Percentiles rank a stretch among this genome's conserved stretches.
Conservation (phyloP, 306 rosid genomes). For the Fragaria iinumae region DNA sequence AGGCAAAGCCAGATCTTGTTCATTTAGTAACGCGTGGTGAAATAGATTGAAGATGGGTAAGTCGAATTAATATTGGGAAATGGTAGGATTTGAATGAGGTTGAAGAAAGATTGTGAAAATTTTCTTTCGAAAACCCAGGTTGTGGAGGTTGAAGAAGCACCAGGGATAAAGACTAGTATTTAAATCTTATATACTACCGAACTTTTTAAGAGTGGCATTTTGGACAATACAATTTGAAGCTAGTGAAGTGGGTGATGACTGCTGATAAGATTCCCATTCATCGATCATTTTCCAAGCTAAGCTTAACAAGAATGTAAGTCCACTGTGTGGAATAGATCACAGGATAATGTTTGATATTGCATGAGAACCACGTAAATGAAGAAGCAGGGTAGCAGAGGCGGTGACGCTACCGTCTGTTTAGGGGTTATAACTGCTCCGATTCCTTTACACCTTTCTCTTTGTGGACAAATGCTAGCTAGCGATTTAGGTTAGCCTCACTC, state of each 20-base stretch:
- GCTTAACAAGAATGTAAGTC: not conserved
- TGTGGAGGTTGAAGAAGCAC: no score
- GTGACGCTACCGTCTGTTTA: slow-evolving; percentile 24
- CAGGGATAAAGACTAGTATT: no score
- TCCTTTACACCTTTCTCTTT: slow-evolving; percentile 3
- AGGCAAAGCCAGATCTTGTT: no score
- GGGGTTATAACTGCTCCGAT: slow-evolving; percentile 37
- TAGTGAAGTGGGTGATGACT: slow-evolving; percentile 10
- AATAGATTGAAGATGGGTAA: no score
- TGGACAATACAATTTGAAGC: not conserved
- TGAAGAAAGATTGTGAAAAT: no score
- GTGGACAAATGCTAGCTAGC: not conserved
- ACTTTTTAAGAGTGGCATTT: not conserved
- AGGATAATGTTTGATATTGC: not conserved
- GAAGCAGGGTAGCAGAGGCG: slow-evolving; percentile 13
- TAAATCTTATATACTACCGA: no score
- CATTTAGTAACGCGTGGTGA: no score
- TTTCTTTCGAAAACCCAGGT: no score
- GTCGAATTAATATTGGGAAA: no score
- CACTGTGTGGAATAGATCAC: not conserved
- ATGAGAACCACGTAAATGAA: slow-evolving; percentile 3
- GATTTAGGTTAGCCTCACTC: no score
- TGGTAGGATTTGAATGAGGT: no score
- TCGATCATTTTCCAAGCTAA: not conserved
- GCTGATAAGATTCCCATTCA: not conserved